Base-by-base conservation (phyloP, 352 stramenopile genomes). In the Hyaloperonospora brassicae region DNA sequence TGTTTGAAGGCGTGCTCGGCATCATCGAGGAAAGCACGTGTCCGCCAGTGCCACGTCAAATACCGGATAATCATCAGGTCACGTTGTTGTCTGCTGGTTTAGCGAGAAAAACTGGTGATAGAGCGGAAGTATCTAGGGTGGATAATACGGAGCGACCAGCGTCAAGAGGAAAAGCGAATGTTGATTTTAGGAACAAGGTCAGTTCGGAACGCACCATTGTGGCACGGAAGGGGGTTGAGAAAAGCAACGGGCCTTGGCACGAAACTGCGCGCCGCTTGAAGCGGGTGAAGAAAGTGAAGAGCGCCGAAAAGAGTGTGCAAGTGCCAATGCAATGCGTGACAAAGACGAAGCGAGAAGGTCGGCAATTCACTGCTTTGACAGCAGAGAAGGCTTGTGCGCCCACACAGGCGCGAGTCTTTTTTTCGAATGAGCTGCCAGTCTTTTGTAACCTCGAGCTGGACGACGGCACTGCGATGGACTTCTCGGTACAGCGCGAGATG, bases 1-100 rank as follows among this genome's bases (percentile, higher is more conserved):
- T 85, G 21, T 85, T 85, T 52, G 65, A 79, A 47, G 69, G 76
- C 47, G 69, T 77, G 58, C 34, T 77, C 6, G 65, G 68, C 0
- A 27, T 47, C 12, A 69, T 72, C 31, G 58, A 72, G 23, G 58
- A 61, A 44, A 24, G 40, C 5, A 50, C 22, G 5, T 62, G 60
- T 48, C 55, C 42, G 10, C 42, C 54, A 40, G 35, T 64, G 2
- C 50, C 57, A 53, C 51, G 46, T 30, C 57, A 43, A 58, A 35
- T 45, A 51, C 40, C 59, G 6, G 23, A 12, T 5, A 41, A 41
- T 13, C 24, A 48, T 5, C 43, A 24, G 2, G 35, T 25, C 17
- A 40, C 51, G 27, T 36, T 34, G 14, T 38, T 22, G 12, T 21
- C 34, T 2, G 24, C 30, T 31, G 27, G 22, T 59, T 30, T 12